Evolutionary conservation across 345 rosid species (phyloP).

Genomic region (Acer saccharum): DNA sequence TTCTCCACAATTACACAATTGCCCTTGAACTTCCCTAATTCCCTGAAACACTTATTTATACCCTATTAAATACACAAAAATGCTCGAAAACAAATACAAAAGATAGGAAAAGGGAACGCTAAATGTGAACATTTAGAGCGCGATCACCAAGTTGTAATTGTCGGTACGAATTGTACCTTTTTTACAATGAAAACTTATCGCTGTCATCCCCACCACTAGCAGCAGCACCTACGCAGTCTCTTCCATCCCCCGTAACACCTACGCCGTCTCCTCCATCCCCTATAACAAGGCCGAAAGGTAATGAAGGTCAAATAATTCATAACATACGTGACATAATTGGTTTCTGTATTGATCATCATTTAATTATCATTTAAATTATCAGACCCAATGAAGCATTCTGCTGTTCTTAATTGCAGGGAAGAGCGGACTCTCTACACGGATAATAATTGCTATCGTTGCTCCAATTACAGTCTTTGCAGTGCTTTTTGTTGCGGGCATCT

Average conservation of each 20-base stretch:
- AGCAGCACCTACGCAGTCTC: too few species aligned
- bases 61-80: too few species aligned
- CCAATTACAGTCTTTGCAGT: slow-evolving; percentile 25
- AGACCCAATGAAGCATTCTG: not conserved
- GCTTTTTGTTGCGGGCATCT: slow-evolving; percentile 31
- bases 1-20: too few species aligned
- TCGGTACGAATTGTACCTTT: slow-evolving; percentile 29
- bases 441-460: slow-evolving; percentile 30
- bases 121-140: too few species aligned
- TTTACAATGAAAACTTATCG: slow-evolving; percentile 5
- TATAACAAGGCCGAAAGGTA: not conserved
- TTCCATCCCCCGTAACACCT: too few species aligned
- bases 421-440: slow-evolving; percentile 4
- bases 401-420: slow-evolving; percentile 23
- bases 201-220: not conserved
- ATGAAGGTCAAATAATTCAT: not conserved
- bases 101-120: too few species aligned
- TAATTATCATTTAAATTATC: slow-evolving; percentile 1
- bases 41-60: too few species aligned
- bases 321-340: not conserved
- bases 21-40: too few species aligned
- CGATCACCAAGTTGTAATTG: slow-evolving; percentile 27
- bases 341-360: too few species aligned
- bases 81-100: too few species aligned
- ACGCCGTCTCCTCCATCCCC: too few species aligned